Percentiles rank a stretch among this genome's conserved stretches.
phyloP scores from a whole-genome alignment of 2,329 filamentous ascomycete genomes.

The Fusarium pseudograminearum region DNA sequence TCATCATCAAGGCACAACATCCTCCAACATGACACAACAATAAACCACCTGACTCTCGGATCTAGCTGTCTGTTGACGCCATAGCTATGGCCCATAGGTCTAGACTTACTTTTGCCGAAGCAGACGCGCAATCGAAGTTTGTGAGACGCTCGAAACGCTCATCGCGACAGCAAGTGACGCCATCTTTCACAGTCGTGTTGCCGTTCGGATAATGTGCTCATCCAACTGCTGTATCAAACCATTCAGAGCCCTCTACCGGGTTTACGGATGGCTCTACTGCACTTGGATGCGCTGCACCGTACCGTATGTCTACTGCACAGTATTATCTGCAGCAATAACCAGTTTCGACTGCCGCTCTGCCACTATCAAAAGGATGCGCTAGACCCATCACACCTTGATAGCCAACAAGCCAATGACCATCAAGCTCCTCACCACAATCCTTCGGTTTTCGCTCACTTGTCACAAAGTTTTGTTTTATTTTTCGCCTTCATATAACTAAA shows the following conservation, averaged over 20 bases:
- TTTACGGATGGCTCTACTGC: conserved; percentile 28
- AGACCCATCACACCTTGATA: conserved; percentile 35
- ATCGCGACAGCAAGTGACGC: conserved; percentile 42
- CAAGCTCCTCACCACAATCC: conserved; percentile 26
- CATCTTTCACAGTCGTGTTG: conserved; percentile 39
- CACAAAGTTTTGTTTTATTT: conserved; percentile 9
- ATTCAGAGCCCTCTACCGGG: conserved; percentile 21
- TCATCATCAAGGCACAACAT: conserved; percentile 19
- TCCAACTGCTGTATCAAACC: conserved; percentile 9
- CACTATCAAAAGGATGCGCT: conserved; percentile 22
- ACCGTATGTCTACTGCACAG: neutral
- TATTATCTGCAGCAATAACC: conserved; percentile 29
- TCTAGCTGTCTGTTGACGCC: conserved; percentile 11
- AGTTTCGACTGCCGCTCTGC: conserved; percentile 30
- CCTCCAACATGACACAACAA: conserved; percentile 9
- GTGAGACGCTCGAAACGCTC: conserved; percentile 42
- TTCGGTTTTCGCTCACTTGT: conserved; percentile 8
- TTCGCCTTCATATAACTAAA: conserved; percentile 21
- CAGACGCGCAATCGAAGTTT: conserved; percentile 32
- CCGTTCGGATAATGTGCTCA: conserved; percentile 5
- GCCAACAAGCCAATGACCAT: conserved; percentile 36
- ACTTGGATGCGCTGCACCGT: neutral
- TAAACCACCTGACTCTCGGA: conserved; percentile 24
- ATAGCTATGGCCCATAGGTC: neutral
- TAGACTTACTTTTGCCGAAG: conserved; percentile 14